Evolutionary conservation across 495 filamentous ascomycete genomes (phyloP).

Genomic region (Penicillium egyptiacum): DNA sequence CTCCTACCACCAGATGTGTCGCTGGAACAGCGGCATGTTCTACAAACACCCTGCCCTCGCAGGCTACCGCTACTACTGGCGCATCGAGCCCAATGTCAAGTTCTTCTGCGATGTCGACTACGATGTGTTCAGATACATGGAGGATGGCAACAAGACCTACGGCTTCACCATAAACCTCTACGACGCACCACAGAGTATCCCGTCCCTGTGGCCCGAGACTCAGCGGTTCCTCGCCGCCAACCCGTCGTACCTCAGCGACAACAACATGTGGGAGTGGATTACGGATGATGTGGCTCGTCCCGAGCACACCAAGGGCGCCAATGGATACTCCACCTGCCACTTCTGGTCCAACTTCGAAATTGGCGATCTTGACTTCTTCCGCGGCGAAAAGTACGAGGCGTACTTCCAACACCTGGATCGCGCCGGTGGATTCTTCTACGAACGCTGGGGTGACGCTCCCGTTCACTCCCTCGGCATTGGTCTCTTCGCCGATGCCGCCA

Average conservation of each 20-base stretch:
- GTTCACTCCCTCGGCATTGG: conserved; percentile 96
- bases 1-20: conserved; percentile 99
- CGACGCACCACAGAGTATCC: conserved; percentile 82
- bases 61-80: conserved; percentile 92
- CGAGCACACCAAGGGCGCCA: conserved; percentile 71
- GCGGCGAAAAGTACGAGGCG: conserved; percentile 84
- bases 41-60: conserved; percentile 90
- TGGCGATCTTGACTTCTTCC: conserved; percentile 92
- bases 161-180: conserved; percentile 98
- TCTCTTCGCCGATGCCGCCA: conserved; percentile 84
- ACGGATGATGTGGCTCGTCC: conserved; percentile 75
- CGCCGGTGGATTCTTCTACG: conserved; percentile 97
- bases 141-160: conserved; percentile 96
- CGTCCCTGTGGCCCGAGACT: conserved; percentile 93
- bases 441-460: conserved; percentile 97
- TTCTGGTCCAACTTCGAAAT: conserved; percentile 99
- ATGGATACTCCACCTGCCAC: conserved; percentile 98
- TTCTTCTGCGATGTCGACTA: conserved; percentile 99
- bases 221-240: conserved; percentile 82
- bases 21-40: conserved; percentile 98
- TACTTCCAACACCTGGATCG: conserved; percentile 97
- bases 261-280: conserved; percentile 87
- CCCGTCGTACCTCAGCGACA: conserved; percentile 73
- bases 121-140: conserved; percentile 98
- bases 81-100: conserved; percentile 97